Conservation (phyloP, 2,329 filamentous ascomycete species). For the Plectosphaerella sp. region DNA sequence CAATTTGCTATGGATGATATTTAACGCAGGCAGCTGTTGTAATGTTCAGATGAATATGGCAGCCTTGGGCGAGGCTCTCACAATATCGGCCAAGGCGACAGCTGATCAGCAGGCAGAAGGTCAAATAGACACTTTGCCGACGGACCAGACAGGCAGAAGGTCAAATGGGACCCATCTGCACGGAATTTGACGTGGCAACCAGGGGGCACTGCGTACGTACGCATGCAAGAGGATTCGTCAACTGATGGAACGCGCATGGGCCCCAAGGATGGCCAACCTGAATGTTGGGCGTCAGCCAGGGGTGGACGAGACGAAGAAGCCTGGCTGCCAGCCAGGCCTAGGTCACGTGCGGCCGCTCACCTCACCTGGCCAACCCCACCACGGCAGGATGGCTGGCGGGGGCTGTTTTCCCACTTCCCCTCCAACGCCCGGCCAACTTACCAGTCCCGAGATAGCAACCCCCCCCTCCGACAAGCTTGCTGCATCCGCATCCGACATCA, state of each 20-base stretch:
- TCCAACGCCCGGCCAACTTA: conserved; percentile 11
- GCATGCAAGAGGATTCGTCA: conserved; percentile 10
- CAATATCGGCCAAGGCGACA: too few species aligned
- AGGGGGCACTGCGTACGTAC: neutral
- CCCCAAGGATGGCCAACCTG: conserved; percentile 5
- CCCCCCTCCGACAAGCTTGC: neutral
- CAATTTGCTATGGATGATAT: too few species aligned
- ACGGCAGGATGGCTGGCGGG: conserved; percentile 3
- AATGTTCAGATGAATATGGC: too few species aligned
- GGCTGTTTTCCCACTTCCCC: conserved; percentile 15
- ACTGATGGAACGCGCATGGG: conserved; percentile 4
- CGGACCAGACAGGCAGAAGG: neutral
- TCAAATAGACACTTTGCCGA: too few species aligned
- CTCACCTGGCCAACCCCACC: conserved; percentile 16
- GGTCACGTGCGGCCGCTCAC: conserved; percentile 12
- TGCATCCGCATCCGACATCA: conserved; percentile 5
- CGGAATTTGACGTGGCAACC: neutral
- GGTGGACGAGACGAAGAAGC: too few species aligned
- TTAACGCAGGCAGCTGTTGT: too few species aligned
- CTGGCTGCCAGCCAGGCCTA: neutral
- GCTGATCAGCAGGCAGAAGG: neutral
- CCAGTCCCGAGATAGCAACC: conserved; percentile 6
- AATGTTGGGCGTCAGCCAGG: too few species aligned
- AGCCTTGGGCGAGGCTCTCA: too few species aligned
- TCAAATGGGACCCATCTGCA: neutral